Conservation (phyloP, 805 yeast genomes). For the Hanseniaspora lindneri region DNA sequence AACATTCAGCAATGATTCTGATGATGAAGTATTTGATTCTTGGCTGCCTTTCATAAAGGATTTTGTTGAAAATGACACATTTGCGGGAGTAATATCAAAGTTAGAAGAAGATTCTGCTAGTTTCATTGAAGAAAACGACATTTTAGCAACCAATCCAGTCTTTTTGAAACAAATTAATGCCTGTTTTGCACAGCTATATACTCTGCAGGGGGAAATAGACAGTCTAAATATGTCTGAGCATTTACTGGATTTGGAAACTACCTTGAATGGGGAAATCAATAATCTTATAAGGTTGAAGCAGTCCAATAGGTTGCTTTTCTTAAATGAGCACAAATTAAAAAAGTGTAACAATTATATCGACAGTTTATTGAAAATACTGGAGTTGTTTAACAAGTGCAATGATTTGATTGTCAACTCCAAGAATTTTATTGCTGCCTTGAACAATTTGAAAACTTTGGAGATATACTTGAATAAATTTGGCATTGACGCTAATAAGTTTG, state of each 20-base stretch:
- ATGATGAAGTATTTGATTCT: constrained; percentile 7
- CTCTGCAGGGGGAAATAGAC: constrained; percentile 5
- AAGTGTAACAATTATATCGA: constrained; percentile 9
- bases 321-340: constrained; percentile 4
- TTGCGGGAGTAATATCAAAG: neutral
- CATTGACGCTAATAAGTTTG: constrained; percentile 52
- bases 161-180: constrained; percentile 12
- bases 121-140: constrained; percentile 10
- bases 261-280: constrained; percentile 1
- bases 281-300: constrained; percentile 1
- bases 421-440: constrained; percentile 75
- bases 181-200: neutral
- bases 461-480: constrained; percentile 57
- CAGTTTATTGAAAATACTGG: constrained; percentile 53
- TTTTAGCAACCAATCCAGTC: constrained; percentile 1
- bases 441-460: constrained; percentile 63
- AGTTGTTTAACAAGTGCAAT: constrained; percentile 74
- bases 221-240: neutral
- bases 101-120: constrained; percentile 1
- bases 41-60: constrained; percentile 14
- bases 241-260: neutral
- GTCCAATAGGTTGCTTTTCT: neutral
- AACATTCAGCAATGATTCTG: neutral
- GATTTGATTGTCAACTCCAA: constrained; percentile 55
- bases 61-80: constrained; percentile 5